Evolutionary conservation across 768 basidiomycete species (phyloP).

Genomic region (Tylopilus rubrobrunneus): DNA sequence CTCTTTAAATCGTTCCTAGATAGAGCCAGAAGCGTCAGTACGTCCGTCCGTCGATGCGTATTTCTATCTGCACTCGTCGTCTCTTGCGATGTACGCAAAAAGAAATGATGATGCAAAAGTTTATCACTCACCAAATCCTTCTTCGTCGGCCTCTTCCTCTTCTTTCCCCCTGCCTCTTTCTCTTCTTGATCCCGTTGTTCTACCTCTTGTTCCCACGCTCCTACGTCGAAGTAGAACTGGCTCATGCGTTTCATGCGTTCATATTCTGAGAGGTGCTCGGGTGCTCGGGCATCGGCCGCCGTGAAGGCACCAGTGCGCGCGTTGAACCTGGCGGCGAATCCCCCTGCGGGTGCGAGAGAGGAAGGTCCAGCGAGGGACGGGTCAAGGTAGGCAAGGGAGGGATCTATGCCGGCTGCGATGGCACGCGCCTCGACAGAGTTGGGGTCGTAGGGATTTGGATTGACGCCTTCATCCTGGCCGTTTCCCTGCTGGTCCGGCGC

Average conservation of each 20-base stretch:
- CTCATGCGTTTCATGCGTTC: constrained; percentile 80
- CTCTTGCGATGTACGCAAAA: constrained; percentile 19
- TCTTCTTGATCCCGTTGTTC: constrained; percentile 44
- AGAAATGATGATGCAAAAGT: constrained; percentile 14
- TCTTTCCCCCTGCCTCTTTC: constrained; percentile 58
- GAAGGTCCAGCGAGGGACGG: constrained; percentile 51
- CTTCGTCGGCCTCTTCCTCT: constrained; percentile 75
- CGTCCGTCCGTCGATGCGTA: constrained; percentile 19
- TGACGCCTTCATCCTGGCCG: constrained; percentile 10
- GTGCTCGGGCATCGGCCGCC: constrained; percentile 61
- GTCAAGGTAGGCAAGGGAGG: constrained; percentile 75
- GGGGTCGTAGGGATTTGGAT: constrained; percentile 25
- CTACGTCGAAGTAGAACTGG: constrained; percentile 82
- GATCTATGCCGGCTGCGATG: constrained; percentile 77
- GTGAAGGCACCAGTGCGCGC: constrained; percentile 78
- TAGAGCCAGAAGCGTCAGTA: constrained; percentile 21
- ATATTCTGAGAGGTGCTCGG: constrained; percentile 73
- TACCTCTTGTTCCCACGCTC: constrained; percentile 72
- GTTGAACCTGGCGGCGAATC: constrained; percentile 70
- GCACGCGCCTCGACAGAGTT: constrained; percentile 67
- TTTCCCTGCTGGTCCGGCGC: constrained; percentile 24
- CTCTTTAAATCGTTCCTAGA: constrained; percentile 78
- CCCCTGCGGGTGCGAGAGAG: constrained; percentile 36
- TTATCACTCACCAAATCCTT: constrained; percentile 68
- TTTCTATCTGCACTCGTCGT: constrained; percentile 16